phyloP scores from a whole-genome alignment of 129 eudicot species.

The Chrysanthemum seticuspe region DNA sequence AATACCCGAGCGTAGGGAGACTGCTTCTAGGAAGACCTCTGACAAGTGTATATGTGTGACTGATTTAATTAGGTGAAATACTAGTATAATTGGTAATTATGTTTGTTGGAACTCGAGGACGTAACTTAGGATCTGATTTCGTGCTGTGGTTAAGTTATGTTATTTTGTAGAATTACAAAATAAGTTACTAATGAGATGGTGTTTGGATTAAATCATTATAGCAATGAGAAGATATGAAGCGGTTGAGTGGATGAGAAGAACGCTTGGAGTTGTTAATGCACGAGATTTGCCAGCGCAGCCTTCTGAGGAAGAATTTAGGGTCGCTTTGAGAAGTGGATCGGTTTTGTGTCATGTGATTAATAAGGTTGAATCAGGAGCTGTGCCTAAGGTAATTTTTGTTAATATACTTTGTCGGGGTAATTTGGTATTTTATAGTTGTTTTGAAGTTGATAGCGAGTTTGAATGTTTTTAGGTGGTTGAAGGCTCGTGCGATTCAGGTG shows the following conservation, averaged over 20 bases:
- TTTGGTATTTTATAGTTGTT: background rate
- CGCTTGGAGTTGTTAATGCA: conserved; percentile 86
- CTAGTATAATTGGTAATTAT: background rate
- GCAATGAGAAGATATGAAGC: conserved; percentile 93
- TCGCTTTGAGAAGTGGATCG: conserved; percentile 87
- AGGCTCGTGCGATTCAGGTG: conserved; percentile 71
- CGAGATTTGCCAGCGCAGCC: conserved; percentile 95
- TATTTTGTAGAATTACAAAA: background rate
- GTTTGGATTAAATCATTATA: conserved; percentile 19
- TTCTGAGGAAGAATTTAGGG: conserved; percentile 93
- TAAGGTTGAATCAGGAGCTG: conserved; percentile 88
- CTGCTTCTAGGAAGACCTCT: no score
- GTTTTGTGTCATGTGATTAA: conserved; percentile 80
- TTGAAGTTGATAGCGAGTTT: conserved; percentile 4
- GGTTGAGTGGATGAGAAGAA: conserved; percentile 79
- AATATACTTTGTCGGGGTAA: background rate
- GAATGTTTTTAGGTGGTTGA: conserved; percentile 73
- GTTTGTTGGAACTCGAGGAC: background rate
- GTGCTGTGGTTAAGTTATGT: no score
- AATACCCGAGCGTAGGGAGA: no score
- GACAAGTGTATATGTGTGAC: background rate
- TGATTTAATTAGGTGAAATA: background rate
- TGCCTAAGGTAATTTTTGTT: conserved; percentile 54
- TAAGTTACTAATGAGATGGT: background rate
- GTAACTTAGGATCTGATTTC: background rate